Base-by-base conservation (phyloP, 768 basidiomycete genomes). In the Boletus tomentosulus region DNA sequence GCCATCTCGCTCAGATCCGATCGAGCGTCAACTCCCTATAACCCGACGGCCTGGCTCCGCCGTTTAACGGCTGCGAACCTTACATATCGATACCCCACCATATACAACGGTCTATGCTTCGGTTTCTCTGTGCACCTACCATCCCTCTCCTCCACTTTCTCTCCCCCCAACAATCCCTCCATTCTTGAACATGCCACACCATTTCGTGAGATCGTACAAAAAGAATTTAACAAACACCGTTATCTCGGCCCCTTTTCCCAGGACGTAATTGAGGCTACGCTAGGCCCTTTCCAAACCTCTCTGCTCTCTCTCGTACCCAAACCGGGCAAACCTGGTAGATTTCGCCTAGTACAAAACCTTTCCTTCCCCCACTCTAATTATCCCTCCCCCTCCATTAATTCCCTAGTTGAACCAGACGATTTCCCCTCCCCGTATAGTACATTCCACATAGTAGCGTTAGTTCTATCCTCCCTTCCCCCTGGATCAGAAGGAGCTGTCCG, bases 321-420 rank as follows among this genome's bases (percentile, higher is more conserved):
- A 42, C 60, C 63, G 0, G 60, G 59, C 19, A 61, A 62, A 2
- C 55, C 56, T 0, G 53, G 57, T 7, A 61, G 56, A 25, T 68
- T 53, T 22, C 49, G 59, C 2, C 34, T 69, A 1, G 46, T 73
- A 3, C 73, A 73, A 37, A 67, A 74, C 44, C 61, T 65, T 13
- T 73, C 43, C 25, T 73, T 6, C 34, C 67, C 60, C 0, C 31
- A 50, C 25, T 0, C 3, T 0, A 44, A 38, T 1, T 0, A 12
- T 0, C 8, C 19, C 15, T 58, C 67, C 11, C 25, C 57, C n/a
- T 76, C 75, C 0, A 69, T 76, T 34, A 77, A 76, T 43, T 50
- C 53, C 0, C 11, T 37, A 22, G 73, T 78, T 12, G 42, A 70
- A 30, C 54, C 68, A 0, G 33, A 62, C 19, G 10, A 51, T 0